Evolutionary conservation across 768 basidiomycete genomes (phyloP), one percentile per base, ranked within the genome.

Genomic region (Lyophyllum shimeji): DNA sequence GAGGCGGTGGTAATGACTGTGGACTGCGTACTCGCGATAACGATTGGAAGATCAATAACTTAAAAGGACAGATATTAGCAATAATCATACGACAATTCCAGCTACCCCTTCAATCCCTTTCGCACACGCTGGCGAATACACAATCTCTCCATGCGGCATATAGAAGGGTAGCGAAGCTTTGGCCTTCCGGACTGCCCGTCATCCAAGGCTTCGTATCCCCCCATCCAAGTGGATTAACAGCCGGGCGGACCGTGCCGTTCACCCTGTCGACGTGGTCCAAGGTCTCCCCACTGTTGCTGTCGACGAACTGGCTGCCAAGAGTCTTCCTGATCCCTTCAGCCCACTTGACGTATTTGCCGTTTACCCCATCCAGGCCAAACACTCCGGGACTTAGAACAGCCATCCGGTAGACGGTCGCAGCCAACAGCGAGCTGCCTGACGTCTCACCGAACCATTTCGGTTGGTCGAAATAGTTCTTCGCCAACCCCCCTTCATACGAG

Each of bases 131-230:
- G 15, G 52, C 52, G 6, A 54, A 25, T 6, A 75, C 66, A 37
- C 74, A 76, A 50, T 75, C 75, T 49, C 75, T 63, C 73, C 73
- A 76, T 2, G 74, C 74, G 1, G 74, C 62, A 55, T 74, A 75
- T 66, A 75, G 53, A 58, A 75, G 42, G 18, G 72, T 70, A 0
- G 71, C 72, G 53, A 76, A 74, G 44, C 65, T 67, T 37, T 76
- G 65, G 0, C 73, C 75, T 52, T 76, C 75, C 0, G 75, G 74
- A 50, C 71, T 73, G 9, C 75, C 74, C n/a, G 68, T 48, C 11
- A 69, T 71, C 24, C 64, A 71, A 13, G 72, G 71, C 11, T 52
- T 64, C 3, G 52, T 63, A 53, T 74, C 73, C 3, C 56, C 51
- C 71, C 69, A 71, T 2, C 58, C 60, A 18, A 77, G 60, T 0